Evolutionary conservation across 148 eudicot species (phyloP).

Genomic region (Fagopyrum homotropicum): DNA sequence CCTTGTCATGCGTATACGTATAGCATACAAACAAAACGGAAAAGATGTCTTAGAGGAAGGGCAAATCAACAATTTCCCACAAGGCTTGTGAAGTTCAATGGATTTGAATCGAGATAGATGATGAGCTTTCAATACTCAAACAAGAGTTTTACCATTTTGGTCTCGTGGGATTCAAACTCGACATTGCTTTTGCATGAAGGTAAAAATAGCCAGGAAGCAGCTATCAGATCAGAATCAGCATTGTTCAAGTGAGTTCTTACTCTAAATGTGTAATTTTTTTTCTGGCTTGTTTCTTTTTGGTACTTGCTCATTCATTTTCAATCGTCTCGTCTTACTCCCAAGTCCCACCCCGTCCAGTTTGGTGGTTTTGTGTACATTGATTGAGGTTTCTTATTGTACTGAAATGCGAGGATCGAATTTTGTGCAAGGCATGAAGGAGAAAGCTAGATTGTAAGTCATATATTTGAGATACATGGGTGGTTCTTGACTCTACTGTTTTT

Average conservation of each 20-base stretch:
- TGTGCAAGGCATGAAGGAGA: slow-evolving; percentile 5
- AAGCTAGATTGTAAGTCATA: slow-evolving; percentile 9
- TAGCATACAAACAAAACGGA: slow-evolving; percentile 58
- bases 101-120: neutral
- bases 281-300: slow-evolving; percentile 10
- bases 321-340: neutral
- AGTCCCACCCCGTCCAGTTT: slow-evolving; percentile 2
- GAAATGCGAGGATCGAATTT: slow-evolving; percentile 9
- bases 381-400: neutral
- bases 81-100: slow-evolving; percentile 37
- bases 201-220: neutral
- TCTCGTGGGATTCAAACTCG: neutral
- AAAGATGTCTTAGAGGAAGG: slow-evolving; percentile 87
- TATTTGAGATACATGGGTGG: neutral
- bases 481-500: neutral
- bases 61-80: slow-evolving; percentile 85
- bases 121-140: slow-evolving; percentile 17
- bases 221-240: neutral
- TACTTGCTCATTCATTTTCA: neutral
- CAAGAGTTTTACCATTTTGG: neutral
- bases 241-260: neutral
- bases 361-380: slow-evolving; percentile 8
- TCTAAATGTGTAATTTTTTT: slow-evolving; percentile 1
- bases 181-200: neutral
- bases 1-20: slow-evolving; percentile 87